Percentiles rank a stretch among this genome's conserved stretches.
Evolutionary conservation across 139 green algal species (phyloP).

Genomic region (Prasinococcaceae sp.): DNA sequence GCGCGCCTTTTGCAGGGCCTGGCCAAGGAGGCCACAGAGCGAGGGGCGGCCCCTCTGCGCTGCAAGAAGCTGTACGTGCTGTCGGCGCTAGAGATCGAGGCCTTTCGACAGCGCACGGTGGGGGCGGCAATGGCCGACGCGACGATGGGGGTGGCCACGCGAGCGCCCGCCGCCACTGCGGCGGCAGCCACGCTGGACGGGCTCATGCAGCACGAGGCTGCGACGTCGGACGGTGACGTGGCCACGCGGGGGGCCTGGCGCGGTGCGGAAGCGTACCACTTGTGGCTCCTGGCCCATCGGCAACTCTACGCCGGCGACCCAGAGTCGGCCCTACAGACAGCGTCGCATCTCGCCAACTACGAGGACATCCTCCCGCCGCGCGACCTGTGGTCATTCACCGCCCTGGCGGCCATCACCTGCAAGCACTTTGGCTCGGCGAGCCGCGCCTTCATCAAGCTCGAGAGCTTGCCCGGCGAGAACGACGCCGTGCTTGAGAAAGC

Average conservation of each 20-base stretch:
- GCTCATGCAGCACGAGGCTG: slow-evolving; percentile 52
- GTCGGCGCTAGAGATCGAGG: slow-evolving; percentile 49
- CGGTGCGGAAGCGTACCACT: slow-evolving; percentile 65
- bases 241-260: slow-evolving; percentile 43
- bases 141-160: not conserved
- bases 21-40: slow-evolving; percentile 15
- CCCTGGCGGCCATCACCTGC: slow-evolving; percentile 52
- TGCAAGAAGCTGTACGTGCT: slow-evolving; percentile 76
- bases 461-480: slow-evolving; percentile 26
- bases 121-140: not conserved
- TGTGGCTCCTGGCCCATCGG: slow-evolving; percentile 59
- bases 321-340: slow-evolving; percentile 47
- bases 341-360: slow-evolving; percentile 49
- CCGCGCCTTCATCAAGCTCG: slow-evolving; percentile 62
- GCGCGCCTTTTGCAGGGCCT: slow-evolving; percentile 42
- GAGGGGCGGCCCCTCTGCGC: slow-evolving; percentile 38
- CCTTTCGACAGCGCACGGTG: slow-evolving; percentile 43
- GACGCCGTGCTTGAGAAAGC: not conserved
- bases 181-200: slow-evolving; percentile 45
- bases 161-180: slow-evolving; percentile 17
- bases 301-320: slow-evolving; percentile 35
- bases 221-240: slow-evolving; percentile 1
- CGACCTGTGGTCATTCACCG: slow-evolving; percentile 51
- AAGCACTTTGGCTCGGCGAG: slow-evolving; percentile 50
- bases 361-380: slow-evolving; percentile 48